phyloP scores from a whole-genome alignment of 2,329 filamentous ascomycete genomes.

The Orbilia brochopaga region DNA sequence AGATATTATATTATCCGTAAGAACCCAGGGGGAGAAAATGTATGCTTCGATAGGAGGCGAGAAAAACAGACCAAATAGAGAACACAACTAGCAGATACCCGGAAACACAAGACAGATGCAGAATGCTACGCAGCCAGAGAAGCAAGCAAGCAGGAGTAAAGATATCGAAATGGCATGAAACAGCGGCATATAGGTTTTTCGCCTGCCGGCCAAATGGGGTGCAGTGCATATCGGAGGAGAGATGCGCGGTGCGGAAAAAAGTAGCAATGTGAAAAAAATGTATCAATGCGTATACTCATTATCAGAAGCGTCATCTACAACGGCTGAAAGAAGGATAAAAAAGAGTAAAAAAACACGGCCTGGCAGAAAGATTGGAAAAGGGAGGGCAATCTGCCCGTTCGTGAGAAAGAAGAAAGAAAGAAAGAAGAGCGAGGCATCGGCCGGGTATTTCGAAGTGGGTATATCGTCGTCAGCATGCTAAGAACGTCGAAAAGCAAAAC shows the following conservation, averaged over 20 bases:
- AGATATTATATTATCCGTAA: conserved; percentile 18
- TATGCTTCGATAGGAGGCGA: conserved; percentile 21
- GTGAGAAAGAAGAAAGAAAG: conserved; percentile 15
- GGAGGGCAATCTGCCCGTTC: conserved; percentile 33
- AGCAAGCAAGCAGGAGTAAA: conserved; percentile 15
- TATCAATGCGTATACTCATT: conserved; percentile 50
- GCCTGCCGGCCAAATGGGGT: conserved; percentile 4
- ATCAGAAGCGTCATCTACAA: conserved; percentile 52
- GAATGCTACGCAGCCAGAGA: conserved; percentile 31
- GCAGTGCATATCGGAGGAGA: background rate
- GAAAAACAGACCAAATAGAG: conserved; percentile 34
- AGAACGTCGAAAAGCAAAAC: conserved; percentile 20
- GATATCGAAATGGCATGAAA: background rate
- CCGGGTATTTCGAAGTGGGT: conserved; percentile 50
- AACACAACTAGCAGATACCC: conserved; percentile 22
- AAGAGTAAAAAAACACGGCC: conserved; percentile 17
- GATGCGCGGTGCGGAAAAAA: conserved; percentile 43
- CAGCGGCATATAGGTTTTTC: conserved; percentile 42
- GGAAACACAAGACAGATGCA: conserved; percentile 35
- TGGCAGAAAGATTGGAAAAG: conserved; percentile 14
- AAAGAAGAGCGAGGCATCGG: conserved; percentile 26
- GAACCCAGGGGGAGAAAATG: conserved; percentile 51
- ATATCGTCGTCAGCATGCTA: conserved; percentile 52
- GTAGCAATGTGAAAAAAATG: conserved; percentile 37
- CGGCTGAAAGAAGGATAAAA: conserved; percentile 17